Evolutionary conservation across 495 filamentous ascomycete genomes (phyloP).

Genomic region (Xylaria flabelliformis): DNA sequence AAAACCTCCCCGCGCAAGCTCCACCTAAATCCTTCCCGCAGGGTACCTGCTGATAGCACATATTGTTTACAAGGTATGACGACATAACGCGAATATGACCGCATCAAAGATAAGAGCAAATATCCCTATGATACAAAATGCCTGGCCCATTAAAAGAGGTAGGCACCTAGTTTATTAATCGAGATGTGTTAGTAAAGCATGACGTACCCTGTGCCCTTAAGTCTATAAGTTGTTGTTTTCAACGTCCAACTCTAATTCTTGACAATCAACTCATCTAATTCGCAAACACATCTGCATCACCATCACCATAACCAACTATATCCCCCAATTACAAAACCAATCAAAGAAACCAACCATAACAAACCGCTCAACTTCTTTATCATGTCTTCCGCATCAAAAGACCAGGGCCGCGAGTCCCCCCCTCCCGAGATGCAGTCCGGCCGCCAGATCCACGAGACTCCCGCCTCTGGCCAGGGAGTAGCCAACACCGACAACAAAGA

Average conservation of each 20-base stretch:
- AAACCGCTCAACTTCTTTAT: slow-evolving; percentile 20
- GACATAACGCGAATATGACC: slow-evolving; percentile 22
- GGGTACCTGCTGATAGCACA: background rate
- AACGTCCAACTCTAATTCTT: background rate
- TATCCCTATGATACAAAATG: background rate
- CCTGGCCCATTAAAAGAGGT: background rate
- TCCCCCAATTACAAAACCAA: slow-evolving; percentile 16
- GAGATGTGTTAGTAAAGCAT: background rate
- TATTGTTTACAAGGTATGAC: background rate
- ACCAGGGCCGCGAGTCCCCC: slow-evolving; percentile 80
- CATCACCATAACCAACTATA: background rate
- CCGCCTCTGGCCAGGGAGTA: slow-evolving; percentile 63
- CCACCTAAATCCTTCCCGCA: background rate
- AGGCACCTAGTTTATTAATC: background rate
- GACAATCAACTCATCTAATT: background rate
- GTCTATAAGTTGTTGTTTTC: background rate
- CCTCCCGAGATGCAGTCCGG: slow-evolving; percentile 71
- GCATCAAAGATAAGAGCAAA: slow-evolving; percentile 7
- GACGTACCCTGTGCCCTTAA: background rate
- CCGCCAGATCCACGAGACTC: slow-evolving; percentile 64
- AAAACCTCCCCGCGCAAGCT: background rate
- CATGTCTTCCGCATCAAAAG: slow-evolving; percentile 57
- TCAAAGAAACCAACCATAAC: background rate
- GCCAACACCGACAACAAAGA: slow-evolving; percentile 56
- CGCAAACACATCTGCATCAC: slow-evolving; percentile 4